Evolutionary conservation across 345 rosid genomes (phyloP), one percentile per base, ranked within the genome.

Genomic region (Pseudoturritis turrita): DNA sequence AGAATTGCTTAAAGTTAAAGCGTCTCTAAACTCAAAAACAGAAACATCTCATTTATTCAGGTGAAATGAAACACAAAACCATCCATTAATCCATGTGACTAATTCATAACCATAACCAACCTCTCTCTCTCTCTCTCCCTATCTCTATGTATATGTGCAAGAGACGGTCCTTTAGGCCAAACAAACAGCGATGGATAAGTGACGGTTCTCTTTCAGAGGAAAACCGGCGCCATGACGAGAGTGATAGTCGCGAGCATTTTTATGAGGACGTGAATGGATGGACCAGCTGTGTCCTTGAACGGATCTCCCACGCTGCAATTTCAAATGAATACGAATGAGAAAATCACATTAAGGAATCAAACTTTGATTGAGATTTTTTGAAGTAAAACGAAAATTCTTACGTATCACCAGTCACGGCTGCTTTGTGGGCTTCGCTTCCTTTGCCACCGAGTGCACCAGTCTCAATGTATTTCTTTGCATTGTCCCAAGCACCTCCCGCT

Each of bases 401-500:
- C 98, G 98, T 95, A 62, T 95, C 98, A 72, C 99, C 99, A 1
- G 99, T 92, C 33, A 95, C 73, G 22, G 99, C 99, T 52, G 99
- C 99, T 84, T 92, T 95, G 77, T 95, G 99, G 46, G 96, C 77
- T 35, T 92, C 97, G 57, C 99, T 95, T 63, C 99, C 99, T 77
- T 95, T 95, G 69, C 99, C 99, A 47, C 98, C 99, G 53, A 89
- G 94, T 47, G 89, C 99, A 21, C 99, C 99, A 0, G 98, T 95
- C 81, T 95, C 99, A 1, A 95, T 91, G 80, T 80, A 91, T 74
- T 95, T 95, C 86, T 95, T 95, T 0, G 98, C 98, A 72, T 95
- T 91, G 83, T 91, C 99, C 99, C 99, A 95, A 41, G 99, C 99
- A 67, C 99, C 99, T 22, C 99, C 99, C 1, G 99, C 86, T 18